These are phyloP conservation scores for Trypanosoma cruzi DNA, from an alignment of 208 protist genomes.

Conservation along the genomic window DNA sequence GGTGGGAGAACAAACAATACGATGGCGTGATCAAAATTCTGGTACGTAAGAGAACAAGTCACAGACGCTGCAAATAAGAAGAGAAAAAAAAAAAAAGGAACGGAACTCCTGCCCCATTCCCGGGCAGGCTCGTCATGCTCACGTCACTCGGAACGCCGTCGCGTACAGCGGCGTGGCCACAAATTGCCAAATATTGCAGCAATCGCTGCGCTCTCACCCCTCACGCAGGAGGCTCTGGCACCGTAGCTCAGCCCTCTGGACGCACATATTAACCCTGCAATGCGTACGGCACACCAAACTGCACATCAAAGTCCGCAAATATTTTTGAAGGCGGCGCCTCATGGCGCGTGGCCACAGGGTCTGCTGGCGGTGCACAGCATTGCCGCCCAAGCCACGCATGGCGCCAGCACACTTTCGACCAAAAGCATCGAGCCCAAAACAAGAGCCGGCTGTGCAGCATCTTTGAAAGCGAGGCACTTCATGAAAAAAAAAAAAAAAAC, in stretches of 20 bases:
- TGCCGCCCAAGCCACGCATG: background rate
- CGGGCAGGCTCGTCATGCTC: too few species aligned
- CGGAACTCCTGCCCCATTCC: too few species aligned
- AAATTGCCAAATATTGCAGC: too few species aligned
- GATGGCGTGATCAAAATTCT: too few species aligned
- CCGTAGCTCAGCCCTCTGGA: background rate
- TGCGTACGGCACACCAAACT: background rate
- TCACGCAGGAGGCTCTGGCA: background rate
- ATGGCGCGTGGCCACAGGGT: background rate
- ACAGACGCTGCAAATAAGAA: too few species aligned
- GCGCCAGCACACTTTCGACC: background rate
- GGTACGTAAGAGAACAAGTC: too few species aligned
- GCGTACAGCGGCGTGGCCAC: too few species aligned
- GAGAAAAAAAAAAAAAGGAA: too few species aligned
- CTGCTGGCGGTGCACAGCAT: background rate
- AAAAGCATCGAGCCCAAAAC: background rate
- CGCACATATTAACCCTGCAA: slow-evolving; percentile 2
- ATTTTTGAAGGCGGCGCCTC: background rate
- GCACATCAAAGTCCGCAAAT: slow-evolving; percentile 13
- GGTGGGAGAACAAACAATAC: too few species aligned
- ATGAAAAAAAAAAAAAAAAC: background rate
- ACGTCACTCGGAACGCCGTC: too few species aligned
- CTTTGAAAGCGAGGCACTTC: background rate
- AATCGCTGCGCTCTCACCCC: too few species aligned
- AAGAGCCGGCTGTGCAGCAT: background rate